These are phyloP conservation scores for Candida ortonii DNA, from an alignment of 805 yeast genomes.

Conservation along the genomic window DNA sequence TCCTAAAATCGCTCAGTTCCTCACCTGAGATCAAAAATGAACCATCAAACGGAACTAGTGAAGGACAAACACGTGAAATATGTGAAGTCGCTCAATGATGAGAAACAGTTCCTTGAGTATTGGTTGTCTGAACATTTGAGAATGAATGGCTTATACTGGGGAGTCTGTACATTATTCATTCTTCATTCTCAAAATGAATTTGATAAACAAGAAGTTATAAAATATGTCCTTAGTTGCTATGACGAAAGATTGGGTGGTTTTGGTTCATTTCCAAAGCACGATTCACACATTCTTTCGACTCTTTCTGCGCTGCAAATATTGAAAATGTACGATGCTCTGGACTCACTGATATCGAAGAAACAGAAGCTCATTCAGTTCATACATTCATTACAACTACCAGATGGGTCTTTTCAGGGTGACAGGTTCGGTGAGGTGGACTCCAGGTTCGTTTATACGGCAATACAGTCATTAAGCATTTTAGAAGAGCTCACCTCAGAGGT, in stretches of 20 bases:
- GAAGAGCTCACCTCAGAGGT: conserved; percentile 52
- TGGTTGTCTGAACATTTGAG: conserved; percentile 90
- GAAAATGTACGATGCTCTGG: conserved; percentile 60
- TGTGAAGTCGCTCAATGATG: conserved; percentile 51
- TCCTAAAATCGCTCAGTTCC: no score
- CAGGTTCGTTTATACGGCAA: conserved; percentile 80
- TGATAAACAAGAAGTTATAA: conserved; percentile 56
- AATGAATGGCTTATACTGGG: conserved; percentile 95
- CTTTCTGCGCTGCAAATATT: conserved; percentile 83
- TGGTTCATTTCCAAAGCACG: conserved; percentile 87
- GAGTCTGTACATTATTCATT: conserved; percentile 69
- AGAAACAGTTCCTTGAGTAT: conserved; percentile 64
- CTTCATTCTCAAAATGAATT: conserved; percentile 57
- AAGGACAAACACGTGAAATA: conserved; percentile 58
- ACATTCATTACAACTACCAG: conserved; percentile 44
- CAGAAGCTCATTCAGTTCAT: conserved; percentile 38
- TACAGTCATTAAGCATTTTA: conserved; percentile 68
- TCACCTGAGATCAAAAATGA: no score
- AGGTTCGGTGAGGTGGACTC: conserved; percentile 90
- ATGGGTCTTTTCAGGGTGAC: conserved; percentile 89
- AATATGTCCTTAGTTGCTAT: conserved; percentile 69
- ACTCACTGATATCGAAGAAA: conserved; percentile 29
- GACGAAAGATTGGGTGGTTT: conserved; percentile 67
- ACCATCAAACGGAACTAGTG: conserved; percentile 3
- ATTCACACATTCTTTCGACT: conserved; percentile 82